Evolutionary conservation across 225 moss, liverwort and hornwort genomes (phyloP).

Genomic region (Sphagnum contortum): DNA sequence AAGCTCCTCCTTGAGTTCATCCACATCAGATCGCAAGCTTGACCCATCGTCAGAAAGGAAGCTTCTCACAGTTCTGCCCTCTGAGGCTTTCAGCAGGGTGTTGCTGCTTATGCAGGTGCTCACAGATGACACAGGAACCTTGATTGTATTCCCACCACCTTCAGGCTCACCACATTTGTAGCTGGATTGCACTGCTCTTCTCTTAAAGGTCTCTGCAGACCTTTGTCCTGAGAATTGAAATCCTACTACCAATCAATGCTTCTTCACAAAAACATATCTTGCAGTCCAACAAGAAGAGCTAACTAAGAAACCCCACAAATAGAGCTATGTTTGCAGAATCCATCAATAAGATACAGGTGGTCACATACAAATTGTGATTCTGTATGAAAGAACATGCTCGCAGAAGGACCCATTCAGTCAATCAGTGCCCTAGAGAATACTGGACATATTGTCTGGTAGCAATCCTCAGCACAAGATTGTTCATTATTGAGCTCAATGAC

Average conservation of each 20-base stretch:
- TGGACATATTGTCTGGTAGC: too few species aligned
- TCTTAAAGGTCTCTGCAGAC: neutral
- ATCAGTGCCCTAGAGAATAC: too few species aligned
- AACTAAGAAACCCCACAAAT: neutral
- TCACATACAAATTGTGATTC: too few species aligned
- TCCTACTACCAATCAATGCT: neutral
- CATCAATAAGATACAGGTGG: too few species aligned
- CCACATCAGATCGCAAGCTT: constrained; percentile 36
- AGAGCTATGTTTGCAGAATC: too few species aligned
- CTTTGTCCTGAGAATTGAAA: constrained; percentile 11
- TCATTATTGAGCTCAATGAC: too few species aligned
- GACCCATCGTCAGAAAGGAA: constrained; percentile 36
- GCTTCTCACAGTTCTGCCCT: constrained; percentile 29
- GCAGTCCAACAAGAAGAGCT: neutral
- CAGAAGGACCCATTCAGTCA: too few species aligned
- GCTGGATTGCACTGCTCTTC: constrained; percentile 12
- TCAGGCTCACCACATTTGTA: constrained; percentile 19
- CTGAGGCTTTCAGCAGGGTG: constrained; percentile 37
- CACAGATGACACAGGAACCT: constrained; percentile 23
- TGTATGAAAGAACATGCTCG: too few species aligned
- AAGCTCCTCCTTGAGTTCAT: constrained; percentile 47
- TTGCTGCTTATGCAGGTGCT: constrained; percentile 48
- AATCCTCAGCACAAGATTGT: too few species aligned
- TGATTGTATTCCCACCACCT: constrained; percentile 15
- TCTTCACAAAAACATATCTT: neutral